A percentile compares a stretch with the other conserved stretches of the same genome.
Conservation (phyloP, 495 filamentous ascomycete genomes). For the Alectoria sarmentosa region DNA sequence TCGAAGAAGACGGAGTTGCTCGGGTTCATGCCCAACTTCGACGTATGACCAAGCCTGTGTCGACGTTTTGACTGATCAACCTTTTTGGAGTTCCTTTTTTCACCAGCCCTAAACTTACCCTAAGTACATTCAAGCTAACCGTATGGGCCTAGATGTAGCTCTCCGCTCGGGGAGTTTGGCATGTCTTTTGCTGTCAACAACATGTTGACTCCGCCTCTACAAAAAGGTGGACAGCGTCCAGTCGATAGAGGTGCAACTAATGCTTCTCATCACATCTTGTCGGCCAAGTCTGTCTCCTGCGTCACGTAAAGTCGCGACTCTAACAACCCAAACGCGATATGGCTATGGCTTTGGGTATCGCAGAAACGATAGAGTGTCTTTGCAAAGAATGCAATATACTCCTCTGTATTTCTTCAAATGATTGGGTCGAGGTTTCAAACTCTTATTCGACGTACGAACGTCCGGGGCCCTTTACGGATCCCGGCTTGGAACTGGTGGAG, state of each 20-base stretch:
- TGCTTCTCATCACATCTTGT: too few relatives aligned
- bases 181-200: too few relatives aligned
- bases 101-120: not conserved
- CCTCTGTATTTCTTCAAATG: not conserved
- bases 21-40: not conserved
- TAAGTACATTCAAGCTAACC: too few relatives aligned
- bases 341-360: conserved; percentile 9
- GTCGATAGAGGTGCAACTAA: too few relatives aligned
- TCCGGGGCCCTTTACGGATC: not conserved
- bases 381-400: conserved; percentile 9
- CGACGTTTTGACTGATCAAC: too few relatives aligned
- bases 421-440: conserved; percentile 3
- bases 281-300: not conserved
- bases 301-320: not conserved
- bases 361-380: conserved; percentile 6
- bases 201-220: too few relatives aligned
- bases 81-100: too few relatives aligned
- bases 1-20: not conserved
- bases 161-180: too few relatives aligned
- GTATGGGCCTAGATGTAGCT: too few relatives aligned
- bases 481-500: conserved; percentile 8
- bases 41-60: too few relatives aligned
- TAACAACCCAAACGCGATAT: not conserved
- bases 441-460: conserved; percentile 6
- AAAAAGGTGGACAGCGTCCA: too few relatives aligned